Base-by-base conservation (phyloP, 192 early-diverging fungal genomes). In the Thoreauomyces humboldtii region DNA sequence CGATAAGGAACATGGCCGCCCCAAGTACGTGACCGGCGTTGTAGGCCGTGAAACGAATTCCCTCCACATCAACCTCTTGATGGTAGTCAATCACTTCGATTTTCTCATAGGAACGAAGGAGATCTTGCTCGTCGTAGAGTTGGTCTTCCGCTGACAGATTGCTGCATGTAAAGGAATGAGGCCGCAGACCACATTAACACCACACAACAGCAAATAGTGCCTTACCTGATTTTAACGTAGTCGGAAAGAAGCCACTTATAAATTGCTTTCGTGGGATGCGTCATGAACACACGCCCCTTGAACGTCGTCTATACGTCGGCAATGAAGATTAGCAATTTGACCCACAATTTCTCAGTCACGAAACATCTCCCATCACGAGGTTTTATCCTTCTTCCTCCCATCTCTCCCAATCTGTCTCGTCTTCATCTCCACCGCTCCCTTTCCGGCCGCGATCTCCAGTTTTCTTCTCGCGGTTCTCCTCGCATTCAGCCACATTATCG, bases 201-300 rank as follows among this genome's bases (percentile, higher is more conserved):
- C 14, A n/a, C 41, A 69, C 24, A 69, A 54, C 1, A 55, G 32
- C 14, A 48, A n/a, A 54, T 4, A 63, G 50, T 6, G 5, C 33
- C 55, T n/a, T 77, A 86, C 81, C 83, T 92, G 43, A 98, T 90
- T 73, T 92, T 90, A 43, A 98, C 87, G 71, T 92, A 98, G 80
- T 99, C 96, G 4, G 88, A 84, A 29, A 98, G 75, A 33, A 99
- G 77, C 96, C 96, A 99, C 60, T 91, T 90, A 77, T 91, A 98
- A 61, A 99, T 95, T 35, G 95, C 95, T 76, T 94, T 94, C 42
- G 96, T 99, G 15, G 96, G 94, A 73, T 98, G 95, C 5, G 96
- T 99, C 96, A 99, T 99, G 73, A 95, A 99, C 3, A 95, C 90
- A 35, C 92, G 87, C 27, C 96, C 96, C 61, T 90, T 89, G 76